Evolutionary conservation across 805 yeast species (phyloP).

Genomic region (Helenozyma baotianmanensis): DNA sequence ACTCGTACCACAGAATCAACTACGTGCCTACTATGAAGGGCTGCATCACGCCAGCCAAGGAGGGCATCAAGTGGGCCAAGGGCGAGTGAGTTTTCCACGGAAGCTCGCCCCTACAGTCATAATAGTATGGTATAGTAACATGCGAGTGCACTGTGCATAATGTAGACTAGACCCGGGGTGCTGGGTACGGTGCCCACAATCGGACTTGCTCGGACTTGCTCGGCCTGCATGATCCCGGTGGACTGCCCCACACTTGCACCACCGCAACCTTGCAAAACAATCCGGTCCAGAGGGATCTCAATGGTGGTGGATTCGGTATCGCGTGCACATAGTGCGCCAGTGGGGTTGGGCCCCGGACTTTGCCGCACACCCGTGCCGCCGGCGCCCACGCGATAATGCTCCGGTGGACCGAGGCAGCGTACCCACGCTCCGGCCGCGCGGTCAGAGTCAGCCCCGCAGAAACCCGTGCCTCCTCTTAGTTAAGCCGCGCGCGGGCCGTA

Average conservation of each 20-base stretch:
- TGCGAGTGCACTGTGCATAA: too few relatives aligned
- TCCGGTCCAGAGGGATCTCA: too few relatives aligned
- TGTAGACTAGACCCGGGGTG: too few relatives aligned
- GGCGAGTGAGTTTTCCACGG: slow-evolving; percentile 4
- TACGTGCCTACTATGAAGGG: slow-evolving; percentile 78
- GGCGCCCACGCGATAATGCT: slow-evolving; percentile 1
- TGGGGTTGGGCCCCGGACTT: slow-evolving; percentile 4
- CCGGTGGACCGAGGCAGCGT: slow-evolving; percentile 9
- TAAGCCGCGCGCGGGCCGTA: not conserved
- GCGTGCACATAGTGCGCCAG: too few relatives aligned
- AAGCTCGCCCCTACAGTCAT: too few relatives aligned
- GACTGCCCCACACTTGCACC: too few relatives aligned
- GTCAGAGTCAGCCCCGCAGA: slow-evolving; percentile 1
- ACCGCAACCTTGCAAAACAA: too few relatives aligned
- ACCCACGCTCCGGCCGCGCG: not conserved
- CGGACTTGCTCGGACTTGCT: not conserved
- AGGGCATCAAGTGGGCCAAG: slow-evolving; percentile 57
- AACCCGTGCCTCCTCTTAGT: slow-evolving; percentile 12
- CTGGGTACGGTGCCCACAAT: too few relatives aligned
- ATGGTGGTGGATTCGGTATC: too few relatives aligned
- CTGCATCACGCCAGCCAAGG: slow-evolving; percentile 51
- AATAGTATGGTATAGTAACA: too few relatives aligned
- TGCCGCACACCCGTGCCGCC: slow-evolving; percentile 6
- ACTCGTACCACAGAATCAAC: slow-evolving; percentile 77
- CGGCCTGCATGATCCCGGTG: not conserved